These are phyloP conservation scores for Phialophora expanda DNA, from an alignment of 2,329 filamentous ascomycete genomes.

Conservation along the genomic window DNA sequence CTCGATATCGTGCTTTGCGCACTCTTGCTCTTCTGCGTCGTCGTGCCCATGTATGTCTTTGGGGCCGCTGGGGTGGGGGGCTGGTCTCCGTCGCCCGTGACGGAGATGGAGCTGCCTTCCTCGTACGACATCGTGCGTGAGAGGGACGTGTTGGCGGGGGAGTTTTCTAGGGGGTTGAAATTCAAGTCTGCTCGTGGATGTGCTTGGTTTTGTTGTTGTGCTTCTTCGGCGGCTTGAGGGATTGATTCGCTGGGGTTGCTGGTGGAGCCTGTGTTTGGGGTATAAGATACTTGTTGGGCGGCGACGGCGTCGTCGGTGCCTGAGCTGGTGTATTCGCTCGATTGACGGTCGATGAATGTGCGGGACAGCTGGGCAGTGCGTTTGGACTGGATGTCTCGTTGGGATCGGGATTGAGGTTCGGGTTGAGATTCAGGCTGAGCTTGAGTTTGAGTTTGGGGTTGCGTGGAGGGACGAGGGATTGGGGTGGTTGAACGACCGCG, in stretches of 20 bases:
- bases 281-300: conserved; percentile 16
- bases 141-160: conserved; percentile 21
- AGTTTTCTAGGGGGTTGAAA: conserved; percentile 25
- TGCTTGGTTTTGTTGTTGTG: neutral
- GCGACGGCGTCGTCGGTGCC: conserved; percentile 33
- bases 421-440: neutral
- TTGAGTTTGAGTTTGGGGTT: neutral
- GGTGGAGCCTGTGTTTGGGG: conserved; percentile 8
- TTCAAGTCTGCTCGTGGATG: neutral
- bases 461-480: neutral
- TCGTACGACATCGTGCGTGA: neutral
- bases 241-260: conserved; percentile 9
- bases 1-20: neutral
- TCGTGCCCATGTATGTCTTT: conserved; percentile 8
- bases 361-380: conserved; percentile 23
- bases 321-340: conserved; percentile 25
- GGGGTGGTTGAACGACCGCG: neutral
- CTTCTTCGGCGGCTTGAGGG: conserved; percentile 8
- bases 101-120: conserved; percentile 13
- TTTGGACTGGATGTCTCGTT: conserved; percentile 16
- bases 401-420: conserved; percentile 6
- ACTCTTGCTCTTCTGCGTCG: conserved; percentile 7
- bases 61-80: neutral
- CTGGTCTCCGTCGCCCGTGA: conserved; percentile 13
- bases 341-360: conserved; percentile 28